Percentiles rank a stretch among this genome's conserved stretches.
Conservation (phyloP, 345 rosid species). For the Litchi chinensis region DNA sequence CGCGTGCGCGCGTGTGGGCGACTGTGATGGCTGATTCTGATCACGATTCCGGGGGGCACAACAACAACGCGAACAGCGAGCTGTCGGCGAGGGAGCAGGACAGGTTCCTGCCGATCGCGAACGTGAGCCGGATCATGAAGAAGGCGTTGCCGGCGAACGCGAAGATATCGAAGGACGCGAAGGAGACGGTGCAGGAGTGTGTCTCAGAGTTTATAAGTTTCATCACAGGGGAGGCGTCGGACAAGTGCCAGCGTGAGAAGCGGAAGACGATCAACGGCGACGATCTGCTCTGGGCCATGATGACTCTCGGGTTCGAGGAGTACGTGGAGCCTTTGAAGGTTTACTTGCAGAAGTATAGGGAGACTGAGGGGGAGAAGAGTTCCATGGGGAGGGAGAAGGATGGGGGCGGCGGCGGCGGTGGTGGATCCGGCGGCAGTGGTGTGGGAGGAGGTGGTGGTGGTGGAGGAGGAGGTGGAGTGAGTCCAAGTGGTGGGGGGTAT, state of each 20-base stretch:
- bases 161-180: constrained; percentile 75
- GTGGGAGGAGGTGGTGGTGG: constrained; percentile 26
- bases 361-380: constrained; percentile 66
- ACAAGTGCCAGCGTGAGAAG: constrained; percentile 75
- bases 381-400: constrained; percentile 46
- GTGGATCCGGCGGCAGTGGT: constrained; percentile 1
- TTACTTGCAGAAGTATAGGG: constrained; percentile 71
- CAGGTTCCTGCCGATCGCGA: constrained; percentile 66
- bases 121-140: constrained; percentile 81
- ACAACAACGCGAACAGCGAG: constrained; percentile 32
- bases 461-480: constrained; percentile 17
- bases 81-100: constrained; percentile 63
- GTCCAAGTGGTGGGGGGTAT: constrained; percentile 33
- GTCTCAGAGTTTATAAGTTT: constrained; percentile 80
- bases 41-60: constrained; percentile 64
- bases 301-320: constrained; percentile 73
- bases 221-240: constrained; percentile 75
- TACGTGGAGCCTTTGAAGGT: constrained; percentile 69
- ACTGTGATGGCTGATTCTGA: constrained; percentile 68
- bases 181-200: constrained; percentile 80
- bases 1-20: not conserved
- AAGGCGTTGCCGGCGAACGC: constrained; percentile 75
- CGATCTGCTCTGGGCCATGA: constrained; percentile 82
- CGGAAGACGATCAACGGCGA: constrained; percentile 81
- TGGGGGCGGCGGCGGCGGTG: constrained; percentile 28